These are phyloP conservation scores for Globisporangium iwayamae DNA, from an alignment of 352 stramenopile genomes.

Conservation along the genomic window DNA sequence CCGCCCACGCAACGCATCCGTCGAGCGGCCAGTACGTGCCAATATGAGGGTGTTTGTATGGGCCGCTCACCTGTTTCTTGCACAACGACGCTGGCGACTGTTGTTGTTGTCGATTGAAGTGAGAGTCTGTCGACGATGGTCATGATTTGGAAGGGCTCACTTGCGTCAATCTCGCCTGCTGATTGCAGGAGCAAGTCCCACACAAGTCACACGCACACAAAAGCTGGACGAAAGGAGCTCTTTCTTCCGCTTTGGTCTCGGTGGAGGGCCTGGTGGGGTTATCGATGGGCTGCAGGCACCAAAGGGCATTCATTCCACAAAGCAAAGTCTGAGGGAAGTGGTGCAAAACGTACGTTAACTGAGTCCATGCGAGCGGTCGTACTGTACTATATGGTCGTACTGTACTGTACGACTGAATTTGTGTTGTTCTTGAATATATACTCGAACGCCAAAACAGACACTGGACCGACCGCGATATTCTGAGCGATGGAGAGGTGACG, in stretches of 20 bases:
- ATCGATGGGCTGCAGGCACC: not conserved
- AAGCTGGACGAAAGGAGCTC: constrained; percentile 2
- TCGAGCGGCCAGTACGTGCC: constrained; percentile 2
- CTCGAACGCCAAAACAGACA: not conserved
- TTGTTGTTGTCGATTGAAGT: constrained; percentile 2
- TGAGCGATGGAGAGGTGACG: not conserved
- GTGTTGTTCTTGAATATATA: not conserved
- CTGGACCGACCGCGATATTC: not conserved
- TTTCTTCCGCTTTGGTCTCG: not conserved
- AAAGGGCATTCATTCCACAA: not conserved
- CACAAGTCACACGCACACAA: constrained; percentile 6
- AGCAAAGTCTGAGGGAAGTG: too few species aligned
- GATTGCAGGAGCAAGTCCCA: constrained; percentile 4
- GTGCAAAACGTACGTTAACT: not conserved
- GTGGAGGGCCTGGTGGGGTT: not conserved
- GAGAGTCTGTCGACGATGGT: not conserved
- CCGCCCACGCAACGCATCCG: not conserved
- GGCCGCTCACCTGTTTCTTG: not conserved
- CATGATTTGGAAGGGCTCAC: not conserved
- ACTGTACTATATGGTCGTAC: not conserved
- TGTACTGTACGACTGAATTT: not conserved
- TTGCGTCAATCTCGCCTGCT: not conserved
- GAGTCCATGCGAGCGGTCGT: not conserved
- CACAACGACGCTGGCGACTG: not conserved
- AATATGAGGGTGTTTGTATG: constrained; percentile 6